phyloP scores from a whole-genome alignment of 345 rosid species.

The Mercurialis annua region DNA sequence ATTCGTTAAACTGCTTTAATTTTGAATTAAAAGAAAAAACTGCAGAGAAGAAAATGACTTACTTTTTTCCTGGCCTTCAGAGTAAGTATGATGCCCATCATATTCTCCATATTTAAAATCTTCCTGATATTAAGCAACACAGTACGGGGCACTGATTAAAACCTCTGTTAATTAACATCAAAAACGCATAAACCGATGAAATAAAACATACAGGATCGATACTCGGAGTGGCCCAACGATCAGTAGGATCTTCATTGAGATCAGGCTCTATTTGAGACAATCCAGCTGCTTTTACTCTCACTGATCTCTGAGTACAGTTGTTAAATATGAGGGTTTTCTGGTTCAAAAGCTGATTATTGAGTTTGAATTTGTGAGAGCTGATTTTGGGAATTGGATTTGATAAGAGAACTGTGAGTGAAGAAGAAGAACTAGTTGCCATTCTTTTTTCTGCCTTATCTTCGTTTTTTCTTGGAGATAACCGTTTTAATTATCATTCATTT shows the following conservation, averaged over 20 bases:
- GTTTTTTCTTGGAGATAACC: too few relatives aligned
- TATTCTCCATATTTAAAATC: conserved; percentile 72
- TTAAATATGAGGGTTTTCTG: conserved; percentile 18
- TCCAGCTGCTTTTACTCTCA: conserved; percentile 51
- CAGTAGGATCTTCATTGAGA: conserved; percentile 77
- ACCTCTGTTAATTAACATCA: neutral
- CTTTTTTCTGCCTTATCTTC: conserved; percentile 19
- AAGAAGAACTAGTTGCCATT: conserved; percentile 42
- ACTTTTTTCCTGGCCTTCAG: conserved; percentile 57
- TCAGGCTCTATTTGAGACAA: conserved; percentile 76
- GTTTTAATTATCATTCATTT: too few relatives aligned
- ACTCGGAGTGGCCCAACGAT: conserved; percentile 61
- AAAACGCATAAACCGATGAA: neutral
- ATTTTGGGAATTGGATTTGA: conserved; percentile 45
- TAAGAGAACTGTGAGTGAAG: conserved; percentile 41
- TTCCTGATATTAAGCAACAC: conserved; percentile 43
- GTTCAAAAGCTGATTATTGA: conserved; percentile 7
- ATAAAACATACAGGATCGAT: conserved; percentile 43
- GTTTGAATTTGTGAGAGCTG: conserved; percentile 14
- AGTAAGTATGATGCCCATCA: conserved; percentile 80
- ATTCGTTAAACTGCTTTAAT: neutral
- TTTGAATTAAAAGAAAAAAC: neutral
- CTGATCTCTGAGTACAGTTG: conserved; percentile 17
- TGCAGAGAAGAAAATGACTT: neutral
- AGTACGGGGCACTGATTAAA: neutral